Evolutionary conservation across 2,329 filamentous ascomycete genomes (phyloP).

Genomic region (Lachnellula cervina): DNA sequence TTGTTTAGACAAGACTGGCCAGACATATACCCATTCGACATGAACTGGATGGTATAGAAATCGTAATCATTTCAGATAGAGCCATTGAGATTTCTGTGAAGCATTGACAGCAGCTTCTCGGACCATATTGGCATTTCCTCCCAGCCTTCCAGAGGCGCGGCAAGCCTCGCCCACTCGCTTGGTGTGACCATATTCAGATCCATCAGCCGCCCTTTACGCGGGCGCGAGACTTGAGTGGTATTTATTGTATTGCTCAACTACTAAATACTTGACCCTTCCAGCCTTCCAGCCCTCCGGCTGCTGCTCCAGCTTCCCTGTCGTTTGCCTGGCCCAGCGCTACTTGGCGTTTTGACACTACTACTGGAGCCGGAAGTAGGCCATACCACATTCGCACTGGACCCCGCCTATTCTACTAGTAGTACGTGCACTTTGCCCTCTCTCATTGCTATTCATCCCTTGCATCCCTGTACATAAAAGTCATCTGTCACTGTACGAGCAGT

Average conservation of each 20-base stretch:
- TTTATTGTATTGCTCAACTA: not conserved
- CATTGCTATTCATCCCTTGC: constrained; percentile 17
- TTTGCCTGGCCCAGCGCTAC: not conserved
- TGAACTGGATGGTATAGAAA: not conserved
- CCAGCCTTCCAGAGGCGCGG: constrained; percentile 13
- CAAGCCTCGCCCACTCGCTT: constrained; percentile 16
- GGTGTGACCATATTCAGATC: constrained; percentile 21
- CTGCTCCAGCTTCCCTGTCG: not conserved
- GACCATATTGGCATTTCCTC: not conserved
- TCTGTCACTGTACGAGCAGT: constrained; percentile 20
- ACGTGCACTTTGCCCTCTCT: constrained; percentile 14
- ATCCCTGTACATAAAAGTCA: constrained; percentile 25
- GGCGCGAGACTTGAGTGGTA: constrained; percentile 18
- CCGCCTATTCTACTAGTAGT: constrained; percentile 8
- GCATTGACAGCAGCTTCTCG: not conserved
- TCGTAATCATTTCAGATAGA: not conserved
- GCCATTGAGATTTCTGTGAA: not conserved
- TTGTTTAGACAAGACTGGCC: not conserved
- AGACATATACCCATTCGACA: not conserved
- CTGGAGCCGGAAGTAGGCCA: not conserved
- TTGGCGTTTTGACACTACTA: not conserved
- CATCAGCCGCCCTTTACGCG: constrained; percentile 21
- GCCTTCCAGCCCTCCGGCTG: constrained; percentile 9
- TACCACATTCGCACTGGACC: not conserved
- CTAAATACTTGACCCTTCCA: not conserved